Base-by-base conservation (phyloP, 352 stramenopile genomes). In the Globisporangium emineosum region DNA sequence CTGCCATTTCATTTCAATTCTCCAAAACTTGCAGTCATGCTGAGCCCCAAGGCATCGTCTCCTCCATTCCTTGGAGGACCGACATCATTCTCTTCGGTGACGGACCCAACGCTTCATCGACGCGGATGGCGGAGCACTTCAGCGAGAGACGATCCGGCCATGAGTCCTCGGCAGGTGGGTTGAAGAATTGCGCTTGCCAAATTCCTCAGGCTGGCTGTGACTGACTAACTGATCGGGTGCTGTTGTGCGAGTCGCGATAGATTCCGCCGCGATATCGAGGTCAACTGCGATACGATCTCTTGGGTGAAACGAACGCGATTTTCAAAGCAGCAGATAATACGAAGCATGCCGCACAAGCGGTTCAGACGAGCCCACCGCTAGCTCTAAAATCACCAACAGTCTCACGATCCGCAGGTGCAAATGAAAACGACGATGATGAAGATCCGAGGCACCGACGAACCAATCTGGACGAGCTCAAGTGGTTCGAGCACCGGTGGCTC, bases 401-500 rank as follows among this genome's bases (percentile, higher is more conserved):
- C 2, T 47, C 19, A 2, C 23, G n/a, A 12, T n/a, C 56, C 3
- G 5, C 42, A 30, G 53, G 68, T 29, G 17, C 50, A 29, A 67
- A 17, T 5, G 23, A 71, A 53, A 19, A 61, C 12, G 55, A 40
- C 25, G 56, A 54, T 7, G 47, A 57, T 13, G 17, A 42, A 29
- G 6, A 53, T 40, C 17, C 13, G 25, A n/a, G 53, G 65, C 54
- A 78, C 61, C 15, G 40, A 17, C 55, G 71, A 50, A 81, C 60
- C 17, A 90, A 89, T 60, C 40, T 78, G 4, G 83, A 90, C 13
- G 83, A 92, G 56, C 63, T 92, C 54, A 74, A 81, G 57, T 94
- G 85, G 85, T 78, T 88, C 33, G 73, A 90, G 58, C 85, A 94
- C 45, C 79, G 78, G 0, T 94, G 85, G 85, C 73, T 94, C 13